phyloP scores from a whole-genome alignment of 352 stramenopile genomes.

The Plasmopara halstedii region DNA sequence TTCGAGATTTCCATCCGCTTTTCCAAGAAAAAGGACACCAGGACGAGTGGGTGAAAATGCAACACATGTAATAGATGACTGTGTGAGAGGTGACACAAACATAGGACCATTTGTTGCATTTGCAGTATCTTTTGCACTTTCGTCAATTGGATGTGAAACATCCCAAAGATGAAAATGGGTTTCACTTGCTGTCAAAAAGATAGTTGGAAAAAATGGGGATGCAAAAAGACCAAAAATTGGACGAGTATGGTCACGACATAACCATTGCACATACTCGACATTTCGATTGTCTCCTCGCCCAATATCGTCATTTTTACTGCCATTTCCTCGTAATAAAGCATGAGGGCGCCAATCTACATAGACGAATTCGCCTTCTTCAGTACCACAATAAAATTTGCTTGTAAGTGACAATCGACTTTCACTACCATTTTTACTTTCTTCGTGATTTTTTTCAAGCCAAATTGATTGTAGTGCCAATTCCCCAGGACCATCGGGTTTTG shows the following conservation, averaged over 20 bases:
- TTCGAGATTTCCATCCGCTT: conserved; percentile 85
- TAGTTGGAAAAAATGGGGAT: conserved; percentile 88
- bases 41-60: conserved; percentile 86
- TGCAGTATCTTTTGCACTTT: background rate
- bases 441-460: conserved; percentile 55
- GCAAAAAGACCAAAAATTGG: conserved; percentile 67
- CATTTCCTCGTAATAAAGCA: conserved; percentile 24
- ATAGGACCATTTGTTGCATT: conserved; percentile 57
- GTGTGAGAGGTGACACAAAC: conserved; percentile 81
- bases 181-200: conserved; percentile 85
- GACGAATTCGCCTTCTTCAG: conserved; percentile 87
- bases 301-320: conserved; percentile 26
- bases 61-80: conserved; percentile 71
- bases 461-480: conserved; percentile 61
- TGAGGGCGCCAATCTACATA: conserved; percentile 85
- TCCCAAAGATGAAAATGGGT: conserved; percentile 92
- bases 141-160: conserved; percentile 36
- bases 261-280: conserved; percentile 89
- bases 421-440: conserved; percentile 27
- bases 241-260: conserved; percentile 83
- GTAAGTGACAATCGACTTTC: conserved; percentile 20
- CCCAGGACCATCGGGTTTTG: conserved; percentile 62
- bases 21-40: conserved; percentile 83
- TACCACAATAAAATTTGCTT: conserved; percentile 75
- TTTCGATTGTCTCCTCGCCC: conserved; percentile 36